A percentile compares a stretch with the other conserved stretches of the same genome.
Evolutionary conservation across 2,329 filamentous ascomycete species (phyloP).

Genomic region (Sporothrix brasiliensis): DNA sequence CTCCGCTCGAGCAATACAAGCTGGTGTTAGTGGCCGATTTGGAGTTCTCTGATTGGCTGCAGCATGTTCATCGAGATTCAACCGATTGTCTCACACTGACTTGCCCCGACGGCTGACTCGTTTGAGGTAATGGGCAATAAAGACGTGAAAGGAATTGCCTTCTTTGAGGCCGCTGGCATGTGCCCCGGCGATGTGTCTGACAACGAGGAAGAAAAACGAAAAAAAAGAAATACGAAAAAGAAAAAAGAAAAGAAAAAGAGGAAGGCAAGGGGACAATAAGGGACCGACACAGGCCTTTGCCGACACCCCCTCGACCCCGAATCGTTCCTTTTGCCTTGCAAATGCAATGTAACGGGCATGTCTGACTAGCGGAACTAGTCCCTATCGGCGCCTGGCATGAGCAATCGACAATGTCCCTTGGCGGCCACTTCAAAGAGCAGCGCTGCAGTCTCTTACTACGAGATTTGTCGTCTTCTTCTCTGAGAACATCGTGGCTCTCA

Average conservation of each 20-base stretch:
- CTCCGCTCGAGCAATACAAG: too few relatives aligned
- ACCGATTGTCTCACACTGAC: too few relatives aligned
- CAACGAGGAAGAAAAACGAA: too few relatives aligned
- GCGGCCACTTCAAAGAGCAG: background rate
- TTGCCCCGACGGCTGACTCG: too few relatives aligned
- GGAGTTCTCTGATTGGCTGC: background rate
- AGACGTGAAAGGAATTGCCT: background rate
- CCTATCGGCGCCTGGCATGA: background rate
- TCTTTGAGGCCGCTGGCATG: slow-evolving; percentile 1
- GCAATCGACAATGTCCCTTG: slow-evolving; percentile 11
- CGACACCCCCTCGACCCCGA: background rate
- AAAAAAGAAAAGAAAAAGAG: background rate
- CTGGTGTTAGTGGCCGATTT: background rate
- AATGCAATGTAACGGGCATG: background rate
- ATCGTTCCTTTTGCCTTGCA: background rate
- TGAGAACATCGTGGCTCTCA: background rate
- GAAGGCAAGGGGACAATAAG: background rate
- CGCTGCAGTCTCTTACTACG: slow-evolving; percentile 1
- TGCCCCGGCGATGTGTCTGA: slow-evolving; percentile 1
- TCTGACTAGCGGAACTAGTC: background rate
- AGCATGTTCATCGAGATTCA: background rate
- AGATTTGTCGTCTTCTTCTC: background rate
- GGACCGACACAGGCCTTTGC: background rate
- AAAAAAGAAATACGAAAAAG: too few relatives aligned
- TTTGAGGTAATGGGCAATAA: too few relatives aligned